Evolutionary conservation across 176 grass and related monocot species (phyloP).

Genomic region (Bonia amplexicaulis): DNA sequence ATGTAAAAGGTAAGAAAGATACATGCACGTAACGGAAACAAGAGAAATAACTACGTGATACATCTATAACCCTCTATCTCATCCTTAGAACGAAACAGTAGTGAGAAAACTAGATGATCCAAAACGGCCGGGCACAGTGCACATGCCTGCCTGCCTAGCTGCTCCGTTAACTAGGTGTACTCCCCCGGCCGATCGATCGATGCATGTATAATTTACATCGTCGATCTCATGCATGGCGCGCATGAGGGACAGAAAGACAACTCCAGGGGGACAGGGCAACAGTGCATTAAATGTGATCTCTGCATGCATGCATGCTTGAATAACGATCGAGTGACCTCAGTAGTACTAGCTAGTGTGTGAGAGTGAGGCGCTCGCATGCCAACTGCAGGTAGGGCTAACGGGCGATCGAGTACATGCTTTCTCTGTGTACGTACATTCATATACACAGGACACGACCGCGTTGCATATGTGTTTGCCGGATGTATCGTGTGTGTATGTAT

Average conservation of each 20-base stretch:
- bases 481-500: background rate
- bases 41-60: too few relatives aligned
- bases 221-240: background rate
- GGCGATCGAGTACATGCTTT: too few relatives aligned
- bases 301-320: background rate
- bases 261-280: background rate
- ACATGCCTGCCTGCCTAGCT: background rate
- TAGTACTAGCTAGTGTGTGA: background rate
- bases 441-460: too few relatives aligned
- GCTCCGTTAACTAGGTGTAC: background rate
- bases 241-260: background rate
- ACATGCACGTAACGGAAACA: too few relatives aligned
- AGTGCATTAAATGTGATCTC: background rate
- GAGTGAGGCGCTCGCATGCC: too few relatives aligned
- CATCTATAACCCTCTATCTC: too few relatives aligned
- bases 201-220: background rate
- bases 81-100: too few relatives aligned
- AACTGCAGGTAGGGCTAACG: too few relatives aligned
- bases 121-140: background rate
- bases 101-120: too few relatives aligned
- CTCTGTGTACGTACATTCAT: too few relatives aligned
- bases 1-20: too few relatives aligned
- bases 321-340: background rate
- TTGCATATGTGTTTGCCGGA: too few relatives aligned
- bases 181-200: background rate